Percentiles rank a stretch among this genome's conserved stretches.
These are phyloP conservation scores for Drechslerella coelobrocha DNA, from an alignment of 2,329 filamentous ascomycete species.

Conservation along the genomic window DNA sequence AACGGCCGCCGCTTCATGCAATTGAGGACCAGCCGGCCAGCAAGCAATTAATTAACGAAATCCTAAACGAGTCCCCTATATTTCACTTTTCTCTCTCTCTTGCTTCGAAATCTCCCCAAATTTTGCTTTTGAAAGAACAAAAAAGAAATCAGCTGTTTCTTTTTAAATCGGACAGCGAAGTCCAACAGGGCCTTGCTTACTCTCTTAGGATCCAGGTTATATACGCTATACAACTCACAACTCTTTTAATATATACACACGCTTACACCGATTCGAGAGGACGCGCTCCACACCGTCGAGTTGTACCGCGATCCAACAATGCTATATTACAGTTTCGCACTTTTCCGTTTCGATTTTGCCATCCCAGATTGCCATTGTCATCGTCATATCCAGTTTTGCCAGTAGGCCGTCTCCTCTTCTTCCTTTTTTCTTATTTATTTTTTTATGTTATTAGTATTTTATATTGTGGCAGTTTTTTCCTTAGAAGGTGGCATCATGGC, in stretches of 20 bases:
- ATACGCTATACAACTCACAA: neutral
- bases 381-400: slow-evolving; percentile 8
- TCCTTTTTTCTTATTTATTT: slow-evolving; percentile 49
- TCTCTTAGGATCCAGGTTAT: neutral
- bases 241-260: slow-evolving; percentile 1
- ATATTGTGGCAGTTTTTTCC: slow-evolving; percentile 32
- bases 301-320: neutral
- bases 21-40: neutral
- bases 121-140: too few species aligned
- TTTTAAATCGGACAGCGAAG: too few species aligned
- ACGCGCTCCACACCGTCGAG: neutral
- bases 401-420: too few species aligned
- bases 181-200: neutral
- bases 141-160: too few species aligned
- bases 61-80: slow-evolving; percentile 42
- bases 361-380: slow-evolving; percentile 49
- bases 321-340: slow-evolving; percentile 3
- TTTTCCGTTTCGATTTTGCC: neutral
- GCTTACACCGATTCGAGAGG: neutral
- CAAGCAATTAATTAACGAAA: too few species aligned
- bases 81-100: neutral
- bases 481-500: slow-evolving; percentile 50
- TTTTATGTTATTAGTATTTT: slow-evolving; percentile 49
- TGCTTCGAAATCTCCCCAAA: too few species aligned
- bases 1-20: slow-evolving; percentile 46